Conservation (phyloP, 768 basidiomycete genomes). For the Clathrus columnatus region DNA sequence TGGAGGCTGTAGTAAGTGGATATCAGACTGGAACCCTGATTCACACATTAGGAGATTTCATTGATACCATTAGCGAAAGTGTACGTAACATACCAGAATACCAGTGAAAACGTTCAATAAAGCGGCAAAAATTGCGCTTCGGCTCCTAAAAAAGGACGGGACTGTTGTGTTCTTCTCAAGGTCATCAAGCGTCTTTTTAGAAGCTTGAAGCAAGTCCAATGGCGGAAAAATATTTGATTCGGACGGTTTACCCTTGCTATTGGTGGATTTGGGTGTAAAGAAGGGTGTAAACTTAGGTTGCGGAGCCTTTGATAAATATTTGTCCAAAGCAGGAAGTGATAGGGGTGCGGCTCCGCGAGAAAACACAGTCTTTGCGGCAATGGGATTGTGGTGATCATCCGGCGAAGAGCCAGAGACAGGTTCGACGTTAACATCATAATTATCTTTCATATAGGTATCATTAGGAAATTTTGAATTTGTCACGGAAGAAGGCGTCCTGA, state of each 20-base stretch:
- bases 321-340: conserved; percentile 53
- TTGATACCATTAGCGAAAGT: not conserved
- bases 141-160: conserved; percentile 46
- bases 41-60: conserved; percentile 6
- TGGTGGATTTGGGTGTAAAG: not conserved
- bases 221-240: conserved; percentile 47
- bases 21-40: conserved; percentile 59
- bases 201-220: conserved; percentile 43
- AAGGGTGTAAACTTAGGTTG: conserved; percentile 31
- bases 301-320: conserved; percentile 41
- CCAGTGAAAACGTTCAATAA: conserved; percentile 42
- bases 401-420: conserved; percentile 12
- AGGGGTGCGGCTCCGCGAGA: conserved; percentile 49
- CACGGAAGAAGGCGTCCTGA: not conserved
- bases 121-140: conserved; percentile 41
- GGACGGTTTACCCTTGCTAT: conserved; percentile 11
- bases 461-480: not conserved
- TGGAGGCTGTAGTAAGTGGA: conserved; percentile 64
- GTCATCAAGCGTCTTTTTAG: conserved; percentile 46
- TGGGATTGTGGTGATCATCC: conserved; percentile 30
- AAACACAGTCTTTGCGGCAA: conserved; percentile 52
- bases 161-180: conserved; percentile 46
- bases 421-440: conserved; percentile 4
- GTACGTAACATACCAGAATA: conserved; percentile 36
- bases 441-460: not conserved